These are phyloP conservation scores for Paradendryphiella salina DNA, from an alignment of 2,329 filamentous ascomycete genomes.

Conservation along the genomic window DNA sequence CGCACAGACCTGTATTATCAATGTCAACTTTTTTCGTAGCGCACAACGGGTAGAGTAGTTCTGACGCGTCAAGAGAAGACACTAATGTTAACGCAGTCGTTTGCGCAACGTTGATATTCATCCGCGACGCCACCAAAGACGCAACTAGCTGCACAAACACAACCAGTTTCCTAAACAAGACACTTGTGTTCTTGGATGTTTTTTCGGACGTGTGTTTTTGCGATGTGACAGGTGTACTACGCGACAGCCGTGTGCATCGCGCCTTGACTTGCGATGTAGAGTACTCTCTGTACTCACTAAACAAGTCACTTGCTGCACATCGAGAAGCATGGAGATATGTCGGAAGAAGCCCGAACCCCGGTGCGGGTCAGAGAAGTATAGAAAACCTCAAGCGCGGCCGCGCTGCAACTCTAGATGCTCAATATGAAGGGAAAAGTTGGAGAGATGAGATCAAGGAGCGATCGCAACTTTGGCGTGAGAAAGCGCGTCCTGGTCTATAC, in stretches of 20 bases:
- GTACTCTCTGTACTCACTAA: constrained; percentile 14
- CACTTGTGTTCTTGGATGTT: constrained; percentile 18
- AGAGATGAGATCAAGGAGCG: constrained; percentile 17
- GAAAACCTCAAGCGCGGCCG: constrained; percentile 5
- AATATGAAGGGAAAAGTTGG: constrained; percentile 10
- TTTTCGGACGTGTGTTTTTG: constrained; percentile 20
- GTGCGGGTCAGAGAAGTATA: not conserved
- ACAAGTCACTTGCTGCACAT: constrained; percentile 18
- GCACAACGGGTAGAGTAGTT: too few relatives aligned
- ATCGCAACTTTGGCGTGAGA: constrained; percentile 17
- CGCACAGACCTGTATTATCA: too few relatives aligned
- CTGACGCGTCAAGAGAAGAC: not conserved
- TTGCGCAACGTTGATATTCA: constrained; percentile 21
- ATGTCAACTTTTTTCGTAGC: too few relatives aligned
- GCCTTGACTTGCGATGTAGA: constrained; percentile 13
- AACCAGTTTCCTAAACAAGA: constrained; percentile 6
- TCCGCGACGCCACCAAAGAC: constrained; percentile 18
- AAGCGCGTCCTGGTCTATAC: constrained; percentile 7
- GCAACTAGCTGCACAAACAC: constrained; percentile 1
- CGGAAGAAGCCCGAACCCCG: not conserved
- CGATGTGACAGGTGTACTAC: constrained; percentile 14
- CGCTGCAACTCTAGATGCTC: not conserved
- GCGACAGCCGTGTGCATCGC: constrained; percentile 13
- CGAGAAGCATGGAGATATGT: constrained; percentile 19
- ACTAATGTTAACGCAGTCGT: constrained; percentile 12